These are phyloP conservation scores for Quercus bicolor DNA, from an alignment of 306 rosid species.

Conservation along the genomic window DNA sequence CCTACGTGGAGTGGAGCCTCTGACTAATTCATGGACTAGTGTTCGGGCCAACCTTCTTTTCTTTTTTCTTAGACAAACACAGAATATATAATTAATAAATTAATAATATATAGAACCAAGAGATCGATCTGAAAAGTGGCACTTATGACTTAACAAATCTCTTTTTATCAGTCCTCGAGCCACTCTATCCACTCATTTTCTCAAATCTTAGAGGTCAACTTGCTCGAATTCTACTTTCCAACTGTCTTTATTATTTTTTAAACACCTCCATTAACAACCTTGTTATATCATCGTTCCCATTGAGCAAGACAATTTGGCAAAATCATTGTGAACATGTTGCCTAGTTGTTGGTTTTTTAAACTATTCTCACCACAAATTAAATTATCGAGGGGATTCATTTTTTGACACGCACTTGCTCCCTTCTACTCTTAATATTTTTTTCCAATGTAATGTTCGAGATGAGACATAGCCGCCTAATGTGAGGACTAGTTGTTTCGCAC, in stretches of 20 bases:
- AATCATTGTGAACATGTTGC: constrained; percentile 52
- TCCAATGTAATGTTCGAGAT: constrained; percentile 42
- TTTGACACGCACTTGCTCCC: constrained; percentile 18
- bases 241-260: constrained; percentile 41
- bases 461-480: constrained; percentile 40
- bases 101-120: neutral
- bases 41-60: constrained; percentile 12
- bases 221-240: constrained; percentile 24
- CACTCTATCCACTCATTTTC: constrained; percentile 26
- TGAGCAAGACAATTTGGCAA: constrained; percentile 36
- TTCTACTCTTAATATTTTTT: constrained; percentile 17
- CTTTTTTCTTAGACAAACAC: constrained; percentile 5
- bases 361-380: constrained; percentile 18
- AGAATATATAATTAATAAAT: neutral
- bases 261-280: constrained; percentile 25
- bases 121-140: neutral
- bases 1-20: constrained; percentile 1
- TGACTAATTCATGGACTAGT: constrained; percentile 6
- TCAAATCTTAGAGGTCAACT: constrained; percentile 19
- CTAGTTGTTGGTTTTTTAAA: constrained; percentile 34
- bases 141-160: neutral
- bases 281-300: constrained; percentile 36
- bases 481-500: constrained; percentile 50
- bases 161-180: constrained; percentile 48
- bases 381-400: neutral